Conservation (phyloP, 148 eudicot genomes). For the Heliosperma pusillum region DNA sequence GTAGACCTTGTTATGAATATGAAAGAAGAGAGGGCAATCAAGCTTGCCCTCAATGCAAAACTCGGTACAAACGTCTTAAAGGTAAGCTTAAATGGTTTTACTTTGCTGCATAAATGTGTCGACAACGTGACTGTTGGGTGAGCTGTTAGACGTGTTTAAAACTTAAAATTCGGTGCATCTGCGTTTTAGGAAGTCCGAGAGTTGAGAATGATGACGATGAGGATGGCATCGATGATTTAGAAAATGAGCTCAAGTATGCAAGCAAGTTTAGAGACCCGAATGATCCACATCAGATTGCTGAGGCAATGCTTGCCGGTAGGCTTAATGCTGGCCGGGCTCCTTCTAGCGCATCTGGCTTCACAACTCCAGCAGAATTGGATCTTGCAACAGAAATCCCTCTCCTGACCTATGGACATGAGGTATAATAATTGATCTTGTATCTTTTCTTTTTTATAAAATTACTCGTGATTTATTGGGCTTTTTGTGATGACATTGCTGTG, state of each 20-base stretch:
- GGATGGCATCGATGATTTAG: conserved; percentile 75
- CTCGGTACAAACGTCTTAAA: conserved; percentile 75
- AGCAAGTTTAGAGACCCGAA: conserved; percentile 26
- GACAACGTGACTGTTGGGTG: not conserved
- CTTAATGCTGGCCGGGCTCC: conserved; percentile 36
- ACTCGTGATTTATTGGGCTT: not conserved
- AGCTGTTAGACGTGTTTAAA: conserved; percentile 1
- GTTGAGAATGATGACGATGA: conserved; percentile 94
- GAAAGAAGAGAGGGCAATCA: conserved; percentile 86
- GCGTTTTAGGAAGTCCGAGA: conserved; percentile 56
- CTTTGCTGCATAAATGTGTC: not conserved
- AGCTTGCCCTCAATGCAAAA: conserved; percentile 89
- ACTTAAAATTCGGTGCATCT: not conserved
- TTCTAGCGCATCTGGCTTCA: conserved; percentile 42
- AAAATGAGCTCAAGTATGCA: conserved; percentile 58
- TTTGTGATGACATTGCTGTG: not conserved
- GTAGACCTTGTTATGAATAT: conserved; percentile 84
- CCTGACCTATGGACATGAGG: conserved; percentile 80
- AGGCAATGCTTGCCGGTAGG: conserved; percentile 36
- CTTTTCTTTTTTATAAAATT: not conserved
- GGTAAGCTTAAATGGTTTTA: conserved; percentile 33
- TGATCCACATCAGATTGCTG: conserved; percentile 35
- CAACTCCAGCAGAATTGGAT: conserved; percentile 53
- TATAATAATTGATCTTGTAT: conserved; percentile 20
- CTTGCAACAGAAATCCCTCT: conserved; percentile 51